Conservation (phyloP, 2,329 filamentous ascomycete species). For the Ophiostoma triangulosporum region DNA sequence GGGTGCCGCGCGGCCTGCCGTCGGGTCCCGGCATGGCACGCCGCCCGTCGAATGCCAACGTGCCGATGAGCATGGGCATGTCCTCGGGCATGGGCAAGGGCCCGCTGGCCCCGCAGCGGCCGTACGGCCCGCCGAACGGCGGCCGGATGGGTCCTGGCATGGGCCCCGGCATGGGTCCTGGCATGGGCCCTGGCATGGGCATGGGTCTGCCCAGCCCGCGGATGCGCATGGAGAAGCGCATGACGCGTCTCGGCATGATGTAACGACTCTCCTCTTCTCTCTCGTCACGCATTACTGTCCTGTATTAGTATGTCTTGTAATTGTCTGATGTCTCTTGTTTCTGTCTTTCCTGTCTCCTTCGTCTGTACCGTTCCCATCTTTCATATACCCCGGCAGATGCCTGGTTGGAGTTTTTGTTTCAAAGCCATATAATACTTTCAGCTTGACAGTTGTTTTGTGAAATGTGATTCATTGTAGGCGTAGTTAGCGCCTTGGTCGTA, state of each 20-base stretch:
- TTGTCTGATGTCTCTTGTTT: neutral
- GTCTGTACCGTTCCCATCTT: constrained; percentile 22
- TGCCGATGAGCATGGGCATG: neutral
- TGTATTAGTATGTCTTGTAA: neutral
- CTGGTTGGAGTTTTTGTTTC: neutral
- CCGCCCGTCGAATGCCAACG: constrained; percentile 6
- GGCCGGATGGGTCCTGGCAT: constrained; percentile 19
- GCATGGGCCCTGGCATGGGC: neutral
- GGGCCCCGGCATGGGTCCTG: constrained; percentile 17
- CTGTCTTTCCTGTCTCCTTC: constrained; percentile 31
- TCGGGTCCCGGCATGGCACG: constrained; percentile 2
- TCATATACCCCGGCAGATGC: constrained; percentile 1
- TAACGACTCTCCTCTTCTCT: constrained; percentile 26
- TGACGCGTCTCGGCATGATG: constrained; percentile 48
- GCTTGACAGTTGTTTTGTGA: neutral
- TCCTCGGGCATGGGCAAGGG: neutral
- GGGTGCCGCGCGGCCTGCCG: constrained; percentile 5
- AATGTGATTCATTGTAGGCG: no score
- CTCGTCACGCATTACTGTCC: neutral
- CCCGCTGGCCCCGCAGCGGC: constrained; percentile 7
- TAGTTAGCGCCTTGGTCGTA: no score
- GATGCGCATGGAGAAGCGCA: constrained; percentile 47
- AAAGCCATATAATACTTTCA: neutral
- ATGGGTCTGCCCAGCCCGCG: constrained; percentile 13
- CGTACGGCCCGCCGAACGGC: constrained; percentile 23